Base-by-base conservation (phyloP, 1,284 basidiomycete species). In the Limonomyces culmigenus region DNA sequence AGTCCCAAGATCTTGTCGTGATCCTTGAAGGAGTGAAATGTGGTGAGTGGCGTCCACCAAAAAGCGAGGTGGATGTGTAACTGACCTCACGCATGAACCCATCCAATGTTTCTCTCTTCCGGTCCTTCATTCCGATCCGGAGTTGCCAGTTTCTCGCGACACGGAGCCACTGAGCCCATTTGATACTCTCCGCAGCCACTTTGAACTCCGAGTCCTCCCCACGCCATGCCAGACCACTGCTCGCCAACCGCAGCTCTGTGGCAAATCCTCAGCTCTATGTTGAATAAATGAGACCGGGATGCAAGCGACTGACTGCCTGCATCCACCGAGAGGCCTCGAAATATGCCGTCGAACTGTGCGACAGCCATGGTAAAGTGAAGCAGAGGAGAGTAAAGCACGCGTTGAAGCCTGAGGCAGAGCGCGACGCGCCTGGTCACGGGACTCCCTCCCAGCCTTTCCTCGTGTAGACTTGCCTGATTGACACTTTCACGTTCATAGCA, bases 131-230 rank as follows among this genome's bases (percentile, higher is more conserved):
- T 8, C 77, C 77, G 33, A 97, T 63, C 38, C 86, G 65, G 13
- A 98, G 74, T 56, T 96, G 92, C 51, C 86, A 96, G 46, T 81
- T 76, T 32, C 95, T 70, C 19, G 89, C 92, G 23, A 95, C 92
- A 36, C 91, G 72, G 31, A 87, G 62, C 92, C 92, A 97, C 42
- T 81, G 75, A 0, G 75, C 80, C 68, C 78, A 84, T 55, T 87
- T 87, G 43, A 96, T 81, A 43, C 89, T 81, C 13, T 57, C 59
- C 1, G 74, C 69, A 11, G 70, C 62, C 41, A 92, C 68, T 3
- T 60, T 55, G 32, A 11, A 13, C 10, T 78, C 77, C 12, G 62
- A 65, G 15, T 81, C 72, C 34, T 74, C 70, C 35, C 72, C 75
- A 48, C 80, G 93, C 92, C 92, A 96, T 4, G 87, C 91, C 58